Conservation (phyloP, 768 basidiomycete genomes). For the Suillus brevipes region DNA sequence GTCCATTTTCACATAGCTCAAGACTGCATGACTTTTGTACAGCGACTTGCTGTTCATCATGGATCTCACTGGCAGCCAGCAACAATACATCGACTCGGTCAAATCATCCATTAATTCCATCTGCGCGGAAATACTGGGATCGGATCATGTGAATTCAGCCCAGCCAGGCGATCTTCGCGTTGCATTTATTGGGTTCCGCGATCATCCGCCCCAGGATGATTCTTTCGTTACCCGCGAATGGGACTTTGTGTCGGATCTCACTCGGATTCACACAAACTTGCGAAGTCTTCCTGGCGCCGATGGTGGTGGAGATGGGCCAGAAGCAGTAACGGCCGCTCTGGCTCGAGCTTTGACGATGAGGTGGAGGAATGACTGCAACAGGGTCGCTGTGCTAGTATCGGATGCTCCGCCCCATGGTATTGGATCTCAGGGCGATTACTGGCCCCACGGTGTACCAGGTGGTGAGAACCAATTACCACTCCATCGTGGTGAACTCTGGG, state of each 20-base stretch:
- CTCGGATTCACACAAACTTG: constrained; percentile 37
- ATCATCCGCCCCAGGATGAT: constrained; percentile 50
- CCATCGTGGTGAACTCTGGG: background rate
- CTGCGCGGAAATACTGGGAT: constrained; percentile 38
- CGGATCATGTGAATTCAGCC: constrained; percentile 41
- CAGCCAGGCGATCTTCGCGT: constrained; percentile 42
- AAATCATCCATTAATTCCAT: constrained; percentile 17
- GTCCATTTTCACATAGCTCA: too few relatives aligned
- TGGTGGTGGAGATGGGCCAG: constrained; percentile 49
- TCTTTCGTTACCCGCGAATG: constrained; percentile 45
- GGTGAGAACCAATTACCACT: background rate
- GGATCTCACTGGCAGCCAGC: constrained; percentile 51
- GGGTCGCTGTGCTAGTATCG: constrained; percentile 48
- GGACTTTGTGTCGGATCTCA: constrained; percentile 43
- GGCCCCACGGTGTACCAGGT: constrained; percentile 33
- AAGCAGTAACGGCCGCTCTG: constrained; percentile 51
- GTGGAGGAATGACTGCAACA: constrained; percentile 45
- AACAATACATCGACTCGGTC: constrained; percentile 34
- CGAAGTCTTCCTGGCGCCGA: constrained; percentile 34
- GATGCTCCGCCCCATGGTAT: constrained; percentile 57
- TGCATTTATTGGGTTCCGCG: constrained; percentile 51
- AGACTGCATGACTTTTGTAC: background rate
- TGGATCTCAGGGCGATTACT: constrained; percentile 37
- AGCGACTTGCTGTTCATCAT: constrained; percentile 51
- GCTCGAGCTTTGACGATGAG: constrained; percentile 41